A percentile compares a stretch with the other conserved stretches of the same genome.
Conservation (phyloP, 805 yeast genomes). For the Tetrapisispora phaffii region DNA sequence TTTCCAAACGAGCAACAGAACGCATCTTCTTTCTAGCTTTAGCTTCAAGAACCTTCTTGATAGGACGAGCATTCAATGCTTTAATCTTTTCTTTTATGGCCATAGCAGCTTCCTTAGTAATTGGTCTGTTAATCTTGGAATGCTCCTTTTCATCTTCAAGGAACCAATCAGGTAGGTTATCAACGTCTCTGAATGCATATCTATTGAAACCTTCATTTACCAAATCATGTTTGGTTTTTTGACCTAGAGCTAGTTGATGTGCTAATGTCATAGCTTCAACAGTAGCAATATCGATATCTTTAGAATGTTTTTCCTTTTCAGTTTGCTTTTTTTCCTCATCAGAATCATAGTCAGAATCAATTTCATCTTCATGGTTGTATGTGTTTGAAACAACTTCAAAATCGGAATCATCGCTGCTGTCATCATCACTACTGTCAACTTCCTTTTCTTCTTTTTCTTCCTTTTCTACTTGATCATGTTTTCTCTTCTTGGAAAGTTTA, state of each 20-base stretch:
- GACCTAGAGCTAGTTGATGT: constrained; percentile 87
- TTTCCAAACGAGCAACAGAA: constrained; percentile 77
- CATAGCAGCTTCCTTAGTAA: constrained; percentile 85
- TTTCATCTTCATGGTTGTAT: constrained; percentile 24
- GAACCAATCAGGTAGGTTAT: constrained; percentile 95
- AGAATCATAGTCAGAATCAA: constrained; percentile 39
- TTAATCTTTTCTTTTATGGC: constrained; percentile 67
- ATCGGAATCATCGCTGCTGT: constrained; percentile 23
- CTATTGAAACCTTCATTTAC: constrained; percentile 89
- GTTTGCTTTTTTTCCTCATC: constrained; percentile 43
- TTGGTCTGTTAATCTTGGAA: constrained; percentile 78
- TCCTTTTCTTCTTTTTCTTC: constrained; percentile 13
- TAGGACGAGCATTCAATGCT: constrained; percentile 91
- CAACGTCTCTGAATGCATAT: constrained; percentile 83
- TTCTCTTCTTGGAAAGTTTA: constrained; percentile 12
- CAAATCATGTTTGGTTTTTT: constrained; percentile 71
- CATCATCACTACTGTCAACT: constrained; percentile 8
- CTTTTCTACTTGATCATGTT: constrained; percentile 11
- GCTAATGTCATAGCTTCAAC: constrained; percentile 98
- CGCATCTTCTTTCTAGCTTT: constrained; percentile 93
- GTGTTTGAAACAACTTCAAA: constrained; percentile 41
- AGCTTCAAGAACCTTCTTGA: constrained; percentile 97
- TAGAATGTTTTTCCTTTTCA: constrained; percentile 39
- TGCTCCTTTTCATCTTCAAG: constrained; percentile 83
- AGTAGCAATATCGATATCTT: constrained; percentile 74